Base-by-base conservation (phyloP, 2,329 filamentous ascomycete species). In the Hypoxylon sp. region DNA sequence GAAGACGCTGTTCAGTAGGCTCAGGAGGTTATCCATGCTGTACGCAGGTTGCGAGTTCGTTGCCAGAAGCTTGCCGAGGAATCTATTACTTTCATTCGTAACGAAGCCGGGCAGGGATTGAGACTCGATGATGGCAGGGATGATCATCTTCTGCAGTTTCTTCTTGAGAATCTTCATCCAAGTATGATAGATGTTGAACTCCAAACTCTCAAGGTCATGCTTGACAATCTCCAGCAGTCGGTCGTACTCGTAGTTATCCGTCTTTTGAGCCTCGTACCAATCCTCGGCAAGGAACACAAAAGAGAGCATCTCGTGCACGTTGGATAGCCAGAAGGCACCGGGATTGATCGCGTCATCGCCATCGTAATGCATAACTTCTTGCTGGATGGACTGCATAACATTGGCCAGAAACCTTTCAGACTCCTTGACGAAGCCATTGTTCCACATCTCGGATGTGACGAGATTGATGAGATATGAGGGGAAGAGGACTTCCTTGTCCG, bases 141-240 rank as follows among this genome's bases (percentile, higher is more conserved):
- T 97, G 76, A 99, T 96, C 96, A 99, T 99, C 87, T 98, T 98
- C 75, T 96, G 93, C 69, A 99, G 87, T 83, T 97, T 97, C 89
- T 97, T 97, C 88, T 99, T 99, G 76, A 99, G 84, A 61, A 97
- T 93, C 86, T 99, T 99, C 96, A 99, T 99, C 96, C 96, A 99
- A 25, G 96, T 99, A 82, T 99, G 96, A 81, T 99, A 99, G 75
- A 99, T 99, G 84, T 99, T 99, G 85, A 99, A 99, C 82, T 99
- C 96, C 69, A 99, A 85, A 80, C 93, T 97, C 83, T 99, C 96
- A 54, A 99, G 85, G 78, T 99, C 96, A 78, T 99, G 96, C 86
- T 99, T 99, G 78, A 99, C 96, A 78, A 99, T 98, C 81, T 99
- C 96, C 74, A 99, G 84, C 56, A 99, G 87, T 70, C 96, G 91